These are phyloP conservation scores for Mortierella polycephala DNA, from an alignment of 371 early-diverging fungal genomes.

Conservation along the genomic window DNA sequence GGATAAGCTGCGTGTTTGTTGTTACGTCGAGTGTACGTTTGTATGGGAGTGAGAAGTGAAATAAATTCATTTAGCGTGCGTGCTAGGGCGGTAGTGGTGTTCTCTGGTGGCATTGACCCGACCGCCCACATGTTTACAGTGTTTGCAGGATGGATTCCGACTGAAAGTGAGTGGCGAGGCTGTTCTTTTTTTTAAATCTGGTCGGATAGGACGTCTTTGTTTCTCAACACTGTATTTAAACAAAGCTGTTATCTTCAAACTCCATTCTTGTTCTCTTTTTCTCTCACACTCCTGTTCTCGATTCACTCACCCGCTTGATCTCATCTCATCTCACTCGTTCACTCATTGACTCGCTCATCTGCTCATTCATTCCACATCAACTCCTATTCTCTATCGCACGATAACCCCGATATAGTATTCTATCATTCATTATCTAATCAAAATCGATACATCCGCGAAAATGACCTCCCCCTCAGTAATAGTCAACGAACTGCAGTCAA, in stretches of 20 bases:
- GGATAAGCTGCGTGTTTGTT: no score
- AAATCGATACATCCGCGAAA: no score
- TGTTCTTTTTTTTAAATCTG: not conserved
- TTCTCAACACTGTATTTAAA: not conserved
- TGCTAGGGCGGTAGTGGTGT: no score
- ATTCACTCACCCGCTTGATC: not conserved
- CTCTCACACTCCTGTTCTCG: not conserved
- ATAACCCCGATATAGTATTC: no score
- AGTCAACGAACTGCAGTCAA: no score
- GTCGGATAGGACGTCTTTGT: not conserved
- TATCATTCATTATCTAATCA: no score
- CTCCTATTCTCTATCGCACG: not conserved
- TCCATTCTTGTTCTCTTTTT: conserved; percentile 2
- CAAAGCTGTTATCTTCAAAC: not conserved
- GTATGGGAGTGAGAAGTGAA: no score
- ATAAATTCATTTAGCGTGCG: no score
- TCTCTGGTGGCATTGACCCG: no score
- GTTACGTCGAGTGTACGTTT: no score
- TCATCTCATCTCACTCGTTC: not conserved
- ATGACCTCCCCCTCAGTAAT: no score
- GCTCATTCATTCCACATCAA: not conserved
- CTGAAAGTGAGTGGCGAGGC: not conserved
- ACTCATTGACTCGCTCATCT: not conserved
- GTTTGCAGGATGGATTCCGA: conserved; percentile 2
- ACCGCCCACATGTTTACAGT: no score